Percentiles rank a stretch among this genome's conserved stretches.
Conservation (phyloP, 2,329 filamentous ascomycete genomes). For the Xylariaceae sp. region DNA sequence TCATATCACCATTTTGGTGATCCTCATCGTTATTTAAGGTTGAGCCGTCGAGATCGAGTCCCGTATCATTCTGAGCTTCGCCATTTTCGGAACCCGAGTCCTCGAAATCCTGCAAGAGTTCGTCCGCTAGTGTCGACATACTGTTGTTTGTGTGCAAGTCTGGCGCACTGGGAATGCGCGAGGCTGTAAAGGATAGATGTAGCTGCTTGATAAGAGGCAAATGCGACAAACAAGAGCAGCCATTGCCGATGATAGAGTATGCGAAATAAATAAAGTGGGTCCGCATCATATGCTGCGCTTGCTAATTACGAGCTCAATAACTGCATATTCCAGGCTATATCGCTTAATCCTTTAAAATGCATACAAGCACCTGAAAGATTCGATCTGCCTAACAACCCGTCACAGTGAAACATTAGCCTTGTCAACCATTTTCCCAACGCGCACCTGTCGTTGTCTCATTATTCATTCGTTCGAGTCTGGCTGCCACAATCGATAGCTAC, state of each 20-base stretch:
- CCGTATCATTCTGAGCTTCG: conserved; percentile 58
- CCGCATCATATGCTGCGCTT: no score
- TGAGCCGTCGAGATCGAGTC: conserved; percentile 52
- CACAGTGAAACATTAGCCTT: neutral
- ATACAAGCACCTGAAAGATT: no score
- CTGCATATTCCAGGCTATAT: no score
- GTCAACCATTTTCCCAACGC: neutral
- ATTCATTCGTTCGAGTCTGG: no score
- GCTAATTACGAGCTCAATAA: no score
- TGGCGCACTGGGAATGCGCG: neutral
- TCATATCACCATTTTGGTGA: conserved; percentile 52
- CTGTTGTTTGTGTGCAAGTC: conserved; percentile 25
- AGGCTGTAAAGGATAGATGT: neutral
- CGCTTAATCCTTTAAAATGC: no score
- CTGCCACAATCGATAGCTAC: neutral
- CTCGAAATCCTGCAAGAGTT: conserved; percentile 89
- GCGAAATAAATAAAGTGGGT: conserved; percentile 20
- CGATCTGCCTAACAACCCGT: no score
- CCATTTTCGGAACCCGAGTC: conserved; percentile 81
- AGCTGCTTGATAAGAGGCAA: conserved; percentile 1
- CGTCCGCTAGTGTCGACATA: conserved; percentile 92
- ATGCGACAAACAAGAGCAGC: conserved; percentile 5
- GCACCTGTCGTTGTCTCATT: no score
- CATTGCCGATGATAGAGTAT: neutral
- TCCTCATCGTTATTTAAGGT: conserved; percentile 44